Base-by-base conservation (phyloP, 495 filamentous ascomycete species). In the Penicillium turbatum region DNA sequence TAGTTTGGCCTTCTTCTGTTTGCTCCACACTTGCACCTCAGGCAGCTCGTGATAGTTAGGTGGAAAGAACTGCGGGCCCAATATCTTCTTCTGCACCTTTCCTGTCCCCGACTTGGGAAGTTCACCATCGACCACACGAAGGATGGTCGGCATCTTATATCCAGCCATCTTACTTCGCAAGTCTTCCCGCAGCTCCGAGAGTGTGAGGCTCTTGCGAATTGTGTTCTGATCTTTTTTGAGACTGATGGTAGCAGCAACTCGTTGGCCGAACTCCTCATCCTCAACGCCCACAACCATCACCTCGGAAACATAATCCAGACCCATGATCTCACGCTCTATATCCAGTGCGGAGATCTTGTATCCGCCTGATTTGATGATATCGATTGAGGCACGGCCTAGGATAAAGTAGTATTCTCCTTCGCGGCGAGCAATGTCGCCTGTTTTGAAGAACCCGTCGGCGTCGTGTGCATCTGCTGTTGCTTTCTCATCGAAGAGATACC, bases 31-130 rank as follows among this genome's bases (percentile, higher is more conserved):
- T 45, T 78, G 73, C n/a, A 79, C 68, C 12, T 72, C 66, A 8
- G 55, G 42, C 45, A 63, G 47, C 8, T 60, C 47, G 16, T 40
- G 19, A 53, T 73, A 79, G 21, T 68, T 61, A 2, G 46, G 12
- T 0, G 75, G 73, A 48, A 79, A 79, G 53, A 73, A 74, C 24
- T 59, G 36, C 9, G 75, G 74, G 5, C 75, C 73, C 19, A 79
- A 55, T 4, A 74, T 67, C 59, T 76, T 78, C 68, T 79, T 79
- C 58, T 76, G 69, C 9, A 79, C 75, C 50, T 79, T 79, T 4
- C 73, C 75, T 0, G 73, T 77, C 5, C 61, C 72, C 7, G 70
- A 70, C 49, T 78, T 80, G 3, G 75, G 76, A n/a, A 79, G 48
- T 44, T 79, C 76, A 16, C 68, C 70, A 19, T 73, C 53, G 1